Evolutionary conservation across 1,284 basidiomycete species (phyloP), one percentile per base, ranked within the genome.

Genomic region (Melampsora americana): DNA sequence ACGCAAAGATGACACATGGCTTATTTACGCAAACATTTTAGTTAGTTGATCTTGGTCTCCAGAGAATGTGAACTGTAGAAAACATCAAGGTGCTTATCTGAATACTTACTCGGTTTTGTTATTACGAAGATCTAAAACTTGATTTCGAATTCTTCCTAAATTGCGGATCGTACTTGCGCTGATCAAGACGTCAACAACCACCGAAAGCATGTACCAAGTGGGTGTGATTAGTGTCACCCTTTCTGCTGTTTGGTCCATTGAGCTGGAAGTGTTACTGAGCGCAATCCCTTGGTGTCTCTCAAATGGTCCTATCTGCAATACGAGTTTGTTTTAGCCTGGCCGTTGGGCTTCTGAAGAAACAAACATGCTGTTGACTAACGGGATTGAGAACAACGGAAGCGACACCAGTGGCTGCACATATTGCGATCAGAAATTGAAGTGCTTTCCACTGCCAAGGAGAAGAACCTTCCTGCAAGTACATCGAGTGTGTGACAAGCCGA

Each of bases 191-290:
- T 56, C 53, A n/a, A 56, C n/a, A 12, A 56, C 20, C n/a, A 14
- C 26, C n/a, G 53, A 56, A 56, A 23, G 53, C 20, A n/a, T 23
- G n/a, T 56, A 56, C 53, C 53, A 56, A 56, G n/a, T 56, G 53
- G 53, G 53, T 23, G 53, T 56, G 12, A 28, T 23, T 56, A 14
- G 6, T 56, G 53, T 23, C 5, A 28, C 11, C n/a, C n/a, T 28
- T n/a, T 6, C 20, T 14, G 20, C 26, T 23, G 5, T n/a, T 5
- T 56, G 9, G n/a, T 56, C 14, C 18, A n/a, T 16, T 56, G 26
- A 56, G 53, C 53, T 56, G 5, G 53, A 56, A 28, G n/a, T 56
- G 20, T n/a, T 12, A 16, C 11, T 23, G n/a, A 56, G 53, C 11
- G 53, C 7, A 56, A 28, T 56, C 1, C 14, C n/a, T 23, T 56